Conservation (phyloP, 768 basidiomycete genomes). For the Psilocybe cubensis region DNA sequence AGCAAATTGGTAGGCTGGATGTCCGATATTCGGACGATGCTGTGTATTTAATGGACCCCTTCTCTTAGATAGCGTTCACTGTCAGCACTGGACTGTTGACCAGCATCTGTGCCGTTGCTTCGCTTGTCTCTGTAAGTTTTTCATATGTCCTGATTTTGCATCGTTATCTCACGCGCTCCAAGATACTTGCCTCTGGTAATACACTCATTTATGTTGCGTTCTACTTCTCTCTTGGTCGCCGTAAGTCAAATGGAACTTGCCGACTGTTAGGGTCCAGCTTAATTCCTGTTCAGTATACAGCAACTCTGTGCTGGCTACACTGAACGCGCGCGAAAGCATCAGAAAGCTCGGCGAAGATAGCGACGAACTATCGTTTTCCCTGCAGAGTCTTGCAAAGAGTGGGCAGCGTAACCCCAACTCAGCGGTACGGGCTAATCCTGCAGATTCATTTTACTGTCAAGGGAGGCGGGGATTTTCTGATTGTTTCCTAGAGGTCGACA, state of each 20-base stretch:
- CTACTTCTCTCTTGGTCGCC: constrained; percentile 57
- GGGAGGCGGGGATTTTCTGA: neutral
- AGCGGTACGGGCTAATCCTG: constrained; percentile 27
- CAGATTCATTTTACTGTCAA: constrained; percentile 10
- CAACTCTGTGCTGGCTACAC: constrained; percentile 56
- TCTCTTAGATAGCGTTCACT: constrained; percentile 52
- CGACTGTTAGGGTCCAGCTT: neutral
- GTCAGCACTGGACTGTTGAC: constrained; percentile 52
- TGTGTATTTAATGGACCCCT: neutral
- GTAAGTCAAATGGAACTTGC: constrained; percentile 30
- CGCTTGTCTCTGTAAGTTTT: constrained; percentile 34
- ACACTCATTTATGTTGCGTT: constrained; percentile 62
- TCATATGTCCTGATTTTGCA: neutral
- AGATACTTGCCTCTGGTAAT: constrained; percentile 51
- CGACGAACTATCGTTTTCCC: constrained; percentile 50
- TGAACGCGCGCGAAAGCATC: constrained; percentile 51
- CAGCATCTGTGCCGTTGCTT: constrained; percentile 34
- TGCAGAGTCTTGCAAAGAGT: constrained; percentile 46
- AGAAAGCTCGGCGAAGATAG: constrained; percentile 47
- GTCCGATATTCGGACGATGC: neutral
- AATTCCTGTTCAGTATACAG: constrained; percentile 45
- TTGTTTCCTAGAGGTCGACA: constrained; percentile 38
- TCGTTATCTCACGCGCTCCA: neutral
- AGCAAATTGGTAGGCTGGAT: constrained; percentile 43
- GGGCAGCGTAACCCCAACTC: constrained; percentile 35